Evolutionary conservation across 2,329 filamentous ascomycete species (phyloP), one percentile per base, ranked within the genome.

Genomic region (Dactylonectria macrodidyma): DNA sequence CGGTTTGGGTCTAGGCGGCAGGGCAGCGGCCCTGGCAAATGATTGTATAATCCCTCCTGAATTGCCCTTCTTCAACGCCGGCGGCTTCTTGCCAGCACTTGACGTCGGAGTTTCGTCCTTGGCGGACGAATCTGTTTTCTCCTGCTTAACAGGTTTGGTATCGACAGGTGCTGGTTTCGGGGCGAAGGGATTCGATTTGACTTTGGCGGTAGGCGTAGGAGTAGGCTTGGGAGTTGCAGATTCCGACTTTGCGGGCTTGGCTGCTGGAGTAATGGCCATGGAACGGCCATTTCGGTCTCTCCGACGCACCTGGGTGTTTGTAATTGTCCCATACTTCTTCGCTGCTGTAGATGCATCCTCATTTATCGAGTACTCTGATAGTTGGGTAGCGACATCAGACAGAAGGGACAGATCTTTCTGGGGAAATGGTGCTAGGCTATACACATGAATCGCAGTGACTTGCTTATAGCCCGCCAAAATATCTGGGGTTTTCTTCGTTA

Each of bases 371-470:
- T 90, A 83, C 8, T 85, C 84, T 19, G 87, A 81, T 10, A 93
- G 84, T 67, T 93, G 88, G 30, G 89, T 87, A 48, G 90, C 89
- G 46, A 91, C 88, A 62, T 96, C 91, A 3, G 91, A 89, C 46
- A 98, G 84, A 1, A 91, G 79, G 73, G 93, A 89, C 19, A 96
- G 81, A 76, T 95, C 87, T 78, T 84, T 92, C 16, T 95, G 84
- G 1, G 90, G 87, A 44, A 90, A 87, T 1, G 93, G 87, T 48
- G 93, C 91, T 19, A 98, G 78, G 76, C 95, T 97, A 83, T 98
- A 98, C 50, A 98, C 84, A 75, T 98, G 94, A 67, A 97, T 91
- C 0, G 93, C 93, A 0, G 86, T 87, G 61, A 97, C 89, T n/a
- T 89, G 84, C 56, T 92, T 87, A 72, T 95, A 97, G 16, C 89